Percentiles rank a stretch among this genome's conserved stretches.
phyloP scores from a whole-genome alignment of 768 basidiomycete species.

The Rhodosporidiobolus sp. region DNA sequence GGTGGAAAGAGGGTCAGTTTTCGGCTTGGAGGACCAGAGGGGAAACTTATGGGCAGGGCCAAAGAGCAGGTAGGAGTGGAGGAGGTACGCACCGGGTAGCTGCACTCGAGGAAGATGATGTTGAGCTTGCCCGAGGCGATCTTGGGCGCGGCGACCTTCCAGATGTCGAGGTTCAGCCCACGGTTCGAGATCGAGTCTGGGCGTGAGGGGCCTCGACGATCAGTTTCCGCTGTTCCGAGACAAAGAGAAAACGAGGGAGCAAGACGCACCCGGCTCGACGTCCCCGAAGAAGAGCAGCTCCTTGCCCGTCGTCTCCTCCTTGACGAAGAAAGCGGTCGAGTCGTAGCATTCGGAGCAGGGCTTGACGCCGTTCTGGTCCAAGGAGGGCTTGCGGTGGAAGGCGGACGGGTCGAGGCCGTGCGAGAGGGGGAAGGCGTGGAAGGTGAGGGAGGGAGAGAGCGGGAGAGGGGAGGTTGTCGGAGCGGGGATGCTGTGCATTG shows the following conservation, averaged over 20 bases:
- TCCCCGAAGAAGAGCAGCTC: conserved; percentile 95
- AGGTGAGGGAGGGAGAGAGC: conserved; percentile 56
- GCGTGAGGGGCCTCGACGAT: background rate
- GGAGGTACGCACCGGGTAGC: conserved; percentile 47
- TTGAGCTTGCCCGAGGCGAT: conserved; percentile 63
- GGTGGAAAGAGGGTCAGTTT: too few relatives aligned
- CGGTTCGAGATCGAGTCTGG: conserved; percentile 61
- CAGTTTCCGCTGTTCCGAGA: background rate
- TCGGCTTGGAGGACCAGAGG: background rate
- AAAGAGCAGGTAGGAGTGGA: background rate
- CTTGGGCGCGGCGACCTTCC: conserved; percentile 75
- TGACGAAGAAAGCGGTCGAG: conserved; percentile 80
- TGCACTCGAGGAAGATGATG: conserved; percentile 93
- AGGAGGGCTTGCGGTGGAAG: conserved; percentile 47
- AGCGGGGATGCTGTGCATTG: conserved; percentile 12
- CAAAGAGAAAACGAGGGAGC: background rate
- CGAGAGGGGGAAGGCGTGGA: conserved; percentile 61
- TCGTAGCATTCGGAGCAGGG: conserved; percentile 56
- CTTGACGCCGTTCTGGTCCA: too few relatives aligned
- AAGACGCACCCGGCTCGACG: conserved; percentile 62
- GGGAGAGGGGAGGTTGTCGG: conserved; percentile 3
- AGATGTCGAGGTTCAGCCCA: conserved; percentile 67
- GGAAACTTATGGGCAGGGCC: too few relatives aligned
- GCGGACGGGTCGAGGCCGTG: conserved; percentile 62
- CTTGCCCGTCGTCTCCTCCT: conserved; percentile 55